These are phyloP conservation scores for Mycena pura DNA, from an alignment of 768 basidiomycete species.

Conservation along the genomic window DNA sequence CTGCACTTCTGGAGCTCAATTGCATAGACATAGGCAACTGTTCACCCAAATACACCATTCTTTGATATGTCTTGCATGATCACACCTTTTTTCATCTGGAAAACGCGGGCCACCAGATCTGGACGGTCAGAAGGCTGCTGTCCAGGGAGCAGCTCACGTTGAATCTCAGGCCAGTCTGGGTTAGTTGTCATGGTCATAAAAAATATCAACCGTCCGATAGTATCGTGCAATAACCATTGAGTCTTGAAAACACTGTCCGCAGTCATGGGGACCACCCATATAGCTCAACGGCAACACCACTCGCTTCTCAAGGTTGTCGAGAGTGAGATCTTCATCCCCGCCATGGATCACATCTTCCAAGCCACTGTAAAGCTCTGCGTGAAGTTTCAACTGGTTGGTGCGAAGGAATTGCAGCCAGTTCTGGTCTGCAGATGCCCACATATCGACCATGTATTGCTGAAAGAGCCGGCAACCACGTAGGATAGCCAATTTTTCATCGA, in stretches of 20 bases:
- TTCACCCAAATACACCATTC: slow-evolving; percentile 47
- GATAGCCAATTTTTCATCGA: slow-evolving; percentile 34
- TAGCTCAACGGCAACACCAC: slow-evolving; percentile 33
- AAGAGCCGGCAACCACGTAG: slow-evolving; percentile 44
- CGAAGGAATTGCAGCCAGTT: slow-evolving; percentile 36
- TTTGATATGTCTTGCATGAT: slow-evolving; percentile 44
- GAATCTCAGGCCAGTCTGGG: slow-evolving; percentile 57
- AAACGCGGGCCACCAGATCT: slow-evolving; percentile 56
- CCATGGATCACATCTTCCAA: slow-evolving; percentile 32
- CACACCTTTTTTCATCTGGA: slow-evolving; percentile 48
- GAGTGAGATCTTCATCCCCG: slow-evolving; percentile 26
- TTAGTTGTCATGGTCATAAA: slow-evolving; percentile 62
- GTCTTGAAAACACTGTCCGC: slow-evolving; percentile 45
- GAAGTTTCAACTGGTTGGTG: slow-evolving; percentile 37
- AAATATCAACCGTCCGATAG: slow-evolving; percentile 48
- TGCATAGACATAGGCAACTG: slow-evolving; percentile 47
- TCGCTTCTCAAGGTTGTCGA: slow-evolving; percentile 30
- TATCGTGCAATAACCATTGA: slow-evolving; percentile 48
- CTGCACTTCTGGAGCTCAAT: slow-evolving; percentile 66
- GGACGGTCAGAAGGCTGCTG: slow-evolving; percentile 52
- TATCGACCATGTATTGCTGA: slow-evolving; percentile 47
- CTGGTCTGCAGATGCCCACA: slow-evolving; percentile 44
- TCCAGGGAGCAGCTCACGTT: slow-evolving; percentile 41
- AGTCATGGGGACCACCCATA: slow-evolving; percentile 34
- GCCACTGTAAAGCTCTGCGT: slow-evolving; percentile 41